Base-by-base conservation (phyloP, 257 asterid species). In the Dorcoceras hygrometricum region DNA sequence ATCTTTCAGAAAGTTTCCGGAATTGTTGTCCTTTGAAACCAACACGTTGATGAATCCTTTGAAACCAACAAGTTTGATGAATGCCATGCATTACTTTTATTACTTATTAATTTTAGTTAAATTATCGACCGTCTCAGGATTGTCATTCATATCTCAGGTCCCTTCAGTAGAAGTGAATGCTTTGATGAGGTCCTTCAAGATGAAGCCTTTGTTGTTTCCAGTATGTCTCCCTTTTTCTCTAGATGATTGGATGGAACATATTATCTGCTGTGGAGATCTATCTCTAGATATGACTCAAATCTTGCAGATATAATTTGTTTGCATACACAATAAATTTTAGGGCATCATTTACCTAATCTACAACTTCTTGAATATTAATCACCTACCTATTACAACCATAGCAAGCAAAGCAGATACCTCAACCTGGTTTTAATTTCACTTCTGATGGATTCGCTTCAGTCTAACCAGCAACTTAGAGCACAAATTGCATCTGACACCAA, bases 111-210 rank as follows among this genome's bases (percentile, higher is more conserved):
- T 46, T 62, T 20, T 75, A 56, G 29, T 59, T 19, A 51, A 10
- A 57, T 18, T 63, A 18, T 58, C 65, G 70, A 57, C 55, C 62
- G 63, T 72, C 55, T 69, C 69, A 16, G 46, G 48, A 66, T 71
- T 59, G 53, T 57, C 23, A 19, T 57, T 75, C 34, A 62, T 72
- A 68, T 79, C 61, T 71, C 92, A 93, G 99, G 97, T 93, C 75
- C 99, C 99, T 62, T 90, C 97, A 56, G 97, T 90, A 68, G 99
- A 93, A 80, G 96, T 93, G 68, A 93, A 93, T 79, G 92, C 96
- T 55, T 77, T 93, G 86, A 93, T 93, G 99, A 83, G 81, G 78
- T 86, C 99, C 59, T 93, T 93, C 90, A 93, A 88, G 83, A 88
- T 93, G 99, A 93, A 82, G 83, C 99, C 97, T 54, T 71, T 93